These are phyloP conservation scores for Tylopilus sp. DNA, from an alignment of 768 basidiomycete species.

Conservation along the genomic window DNA sequence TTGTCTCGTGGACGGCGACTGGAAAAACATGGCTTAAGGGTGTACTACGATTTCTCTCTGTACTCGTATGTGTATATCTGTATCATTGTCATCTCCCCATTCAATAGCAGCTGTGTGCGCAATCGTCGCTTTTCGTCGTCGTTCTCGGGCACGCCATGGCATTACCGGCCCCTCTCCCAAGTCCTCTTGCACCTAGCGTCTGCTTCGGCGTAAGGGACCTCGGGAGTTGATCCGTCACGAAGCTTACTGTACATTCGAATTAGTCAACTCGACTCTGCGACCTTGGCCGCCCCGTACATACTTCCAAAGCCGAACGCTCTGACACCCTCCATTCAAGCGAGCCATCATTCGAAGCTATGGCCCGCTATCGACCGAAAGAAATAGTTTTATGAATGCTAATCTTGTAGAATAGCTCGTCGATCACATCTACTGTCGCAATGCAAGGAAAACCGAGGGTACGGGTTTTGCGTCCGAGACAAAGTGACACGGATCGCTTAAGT, in stretches of 20 bases:
- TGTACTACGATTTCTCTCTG: constrained; percentile 6
- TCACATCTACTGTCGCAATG: not conserved
- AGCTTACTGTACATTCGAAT: too few relatives aligned
- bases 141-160: too few relatives aligned
- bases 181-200: too few relatives aligned
- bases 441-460: not conserved
- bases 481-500: not conserved
- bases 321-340: too few relatives aligned
- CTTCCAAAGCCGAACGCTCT: too few relatives aligned
- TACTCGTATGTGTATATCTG: constrained; percentile 5
- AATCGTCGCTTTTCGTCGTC: too few relatives aligned
- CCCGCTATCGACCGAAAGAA: not conserved
- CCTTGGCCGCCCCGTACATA: too few relatives aligned
- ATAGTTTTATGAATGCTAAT: not conserved
- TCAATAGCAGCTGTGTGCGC: not conserved
- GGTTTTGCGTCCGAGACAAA: not conserved
- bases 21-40: constrained; percentile 46
- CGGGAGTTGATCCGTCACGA: too few relatives aligned
- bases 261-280: too few relatives aligned
- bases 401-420: not conserved
- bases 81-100: not conserved
- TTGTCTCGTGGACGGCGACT: constrained; percentile 66
- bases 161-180: too few relatives aligned
- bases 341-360: too few relatives aligned
- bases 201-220: too few relatives aligned